Conservation (phyloP, 768 basidiomycete species). For the Tylopilus cervinicoccineus region DNA sequence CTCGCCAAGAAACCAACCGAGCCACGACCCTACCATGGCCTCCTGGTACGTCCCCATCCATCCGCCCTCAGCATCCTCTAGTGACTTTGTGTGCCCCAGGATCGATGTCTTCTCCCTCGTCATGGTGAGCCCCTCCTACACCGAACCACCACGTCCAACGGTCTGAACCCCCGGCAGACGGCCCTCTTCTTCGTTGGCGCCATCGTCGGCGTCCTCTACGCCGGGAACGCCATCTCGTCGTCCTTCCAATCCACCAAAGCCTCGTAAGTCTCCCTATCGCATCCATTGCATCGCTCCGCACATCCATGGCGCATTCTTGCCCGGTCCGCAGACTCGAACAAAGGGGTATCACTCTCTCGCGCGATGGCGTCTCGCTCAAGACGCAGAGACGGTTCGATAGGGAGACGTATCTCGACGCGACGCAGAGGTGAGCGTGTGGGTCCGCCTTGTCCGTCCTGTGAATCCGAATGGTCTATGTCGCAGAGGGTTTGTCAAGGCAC, state of each 20-base stretch:
- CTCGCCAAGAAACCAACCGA: too few relatives aligned
- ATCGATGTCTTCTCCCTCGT: constrained; percentile 18
- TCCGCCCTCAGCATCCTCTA: background rate
- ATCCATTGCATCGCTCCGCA: background rate
- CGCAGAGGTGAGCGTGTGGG: constrained; percentile 49
- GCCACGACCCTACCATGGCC: constrained; percentile 7
- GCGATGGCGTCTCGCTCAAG: constrained; percentile 62
- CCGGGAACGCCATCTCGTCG: constrained; percentile 37
- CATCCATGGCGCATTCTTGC: too few relatives aligned
- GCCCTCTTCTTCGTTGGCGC: constrained; percentile 43
- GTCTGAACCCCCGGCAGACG: constrained; percentile 23
- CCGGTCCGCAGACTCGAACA: constrained; percentile 42
- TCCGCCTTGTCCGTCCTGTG: background rate
- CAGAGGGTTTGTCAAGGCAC: constrained; percentile 51
- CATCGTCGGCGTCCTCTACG: constrained; percentile 40
- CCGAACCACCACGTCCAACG: background rate
- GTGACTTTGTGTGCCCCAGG: background rate
- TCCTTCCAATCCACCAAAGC: constrained; percentile 49
- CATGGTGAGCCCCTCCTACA: constrained; percentile 2
- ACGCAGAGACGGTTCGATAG: constrained; percentile 56
- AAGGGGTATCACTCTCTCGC: constrained; percentile 53
- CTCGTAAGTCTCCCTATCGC: constrained; percentile 37
- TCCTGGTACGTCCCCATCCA: constrained; percentile 4
- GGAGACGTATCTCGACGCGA: constrained; percentile 68
- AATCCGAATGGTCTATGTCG: too few relatives aligned